These are phyloP conservation scores for Thinopyrum elongatum DNA, from an alignment of 176 grass and related monocot genomes.

Conservation along the genomic window DNA sequence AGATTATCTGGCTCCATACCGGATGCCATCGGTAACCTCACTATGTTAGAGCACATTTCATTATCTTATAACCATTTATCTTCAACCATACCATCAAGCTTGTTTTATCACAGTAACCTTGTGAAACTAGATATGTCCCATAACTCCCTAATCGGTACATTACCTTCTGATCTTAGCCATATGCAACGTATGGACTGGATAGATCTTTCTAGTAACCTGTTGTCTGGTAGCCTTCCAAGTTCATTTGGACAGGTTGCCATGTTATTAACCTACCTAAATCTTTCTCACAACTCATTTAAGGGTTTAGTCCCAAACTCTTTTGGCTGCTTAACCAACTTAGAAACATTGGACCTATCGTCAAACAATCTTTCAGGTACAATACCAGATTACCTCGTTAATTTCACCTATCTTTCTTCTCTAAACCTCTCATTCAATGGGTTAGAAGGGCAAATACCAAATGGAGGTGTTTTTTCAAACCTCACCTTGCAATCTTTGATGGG, in stretches of 20 bases:
- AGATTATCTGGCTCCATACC: not conserved
- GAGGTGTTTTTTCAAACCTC: not conserved
- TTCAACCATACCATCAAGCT: not conserved
- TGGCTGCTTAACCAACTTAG: not conserved
- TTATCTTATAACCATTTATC: not conserved
- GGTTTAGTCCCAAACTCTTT: not conserved
- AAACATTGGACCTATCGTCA: not conserved
- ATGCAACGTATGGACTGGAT: not conserved
- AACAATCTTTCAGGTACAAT: not conserved
- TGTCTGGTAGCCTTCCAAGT: not conserved
- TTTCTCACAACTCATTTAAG: not conserved
- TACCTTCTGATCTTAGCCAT: not conserved
- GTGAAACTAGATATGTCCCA: not conserved
- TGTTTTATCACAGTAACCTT: not conserved
- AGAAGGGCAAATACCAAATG: not conserved
- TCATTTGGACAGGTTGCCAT: not conserved
- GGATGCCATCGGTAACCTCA: not conserved
- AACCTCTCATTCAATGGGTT: not conserved
- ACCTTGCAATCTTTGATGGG: not conserved
- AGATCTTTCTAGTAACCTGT: not conserved
- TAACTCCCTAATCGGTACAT: not conserved
- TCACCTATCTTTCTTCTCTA: not conserved
- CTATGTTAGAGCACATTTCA: not conserved
- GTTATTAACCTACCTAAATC: not conserved
- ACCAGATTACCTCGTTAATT: not conserved